A percentile compares a stretch with the other conserved stretches of the same genome.
These are phyloP conservation scores for Calonectria crousiana DNA, from an alignment of 2,329 filamentous ascomycete genomes.

Conservation along the genomic window DNA sequence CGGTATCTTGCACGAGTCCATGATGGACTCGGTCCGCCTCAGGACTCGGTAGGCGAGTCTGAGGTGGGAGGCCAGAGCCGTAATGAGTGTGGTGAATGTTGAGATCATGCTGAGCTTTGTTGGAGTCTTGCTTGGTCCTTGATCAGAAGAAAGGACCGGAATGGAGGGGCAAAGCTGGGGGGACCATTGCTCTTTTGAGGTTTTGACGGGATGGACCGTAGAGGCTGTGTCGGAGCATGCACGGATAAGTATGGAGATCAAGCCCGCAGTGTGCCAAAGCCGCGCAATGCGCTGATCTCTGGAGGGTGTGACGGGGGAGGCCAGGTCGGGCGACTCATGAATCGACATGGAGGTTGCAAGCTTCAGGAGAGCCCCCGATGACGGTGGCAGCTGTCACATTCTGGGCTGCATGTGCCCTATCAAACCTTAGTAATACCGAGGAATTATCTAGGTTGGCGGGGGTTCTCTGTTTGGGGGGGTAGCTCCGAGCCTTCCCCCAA, in stretches of 20 bases:
- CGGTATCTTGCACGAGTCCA: conserved; percentile 3
- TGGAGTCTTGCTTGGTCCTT: conserved; percentile 9
- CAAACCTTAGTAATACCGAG: conserved; percentile 16
- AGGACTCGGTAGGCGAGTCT: conserved; percentile 7
- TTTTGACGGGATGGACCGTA: neutral
- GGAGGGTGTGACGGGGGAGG: neutral
- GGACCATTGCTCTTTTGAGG: conserved; percentile 11
- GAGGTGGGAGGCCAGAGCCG: conserved; percentile 7
- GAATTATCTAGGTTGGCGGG: conserved; percentile 17
- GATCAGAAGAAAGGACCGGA: conserved; percentile 1
- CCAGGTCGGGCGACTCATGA: conserved; percentile 1
- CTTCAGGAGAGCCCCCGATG: conserved; percentile 3
- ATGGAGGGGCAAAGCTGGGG: neutral
- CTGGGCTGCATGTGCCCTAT: neutral
- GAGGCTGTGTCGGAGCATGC: neutral
- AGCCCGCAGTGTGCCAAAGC: conserved; percentile 2
- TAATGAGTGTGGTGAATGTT: neutral
- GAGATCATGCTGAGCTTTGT: conserved; percentile 7
- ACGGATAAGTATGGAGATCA: conserved; percentile 9
- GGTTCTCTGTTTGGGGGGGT: neutral
- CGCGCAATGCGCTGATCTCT: conserved; percentile 11
- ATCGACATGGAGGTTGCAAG: conserved; percentile 8
- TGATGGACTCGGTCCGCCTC: neutral
- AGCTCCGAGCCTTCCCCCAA: neutral
- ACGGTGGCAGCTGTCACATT: conserved; percentile 1